phyloP scores from a whole-genome alignment of 2,329 filamentous ascomycete species.

The Pseudopyricularia javanii region DNA sequence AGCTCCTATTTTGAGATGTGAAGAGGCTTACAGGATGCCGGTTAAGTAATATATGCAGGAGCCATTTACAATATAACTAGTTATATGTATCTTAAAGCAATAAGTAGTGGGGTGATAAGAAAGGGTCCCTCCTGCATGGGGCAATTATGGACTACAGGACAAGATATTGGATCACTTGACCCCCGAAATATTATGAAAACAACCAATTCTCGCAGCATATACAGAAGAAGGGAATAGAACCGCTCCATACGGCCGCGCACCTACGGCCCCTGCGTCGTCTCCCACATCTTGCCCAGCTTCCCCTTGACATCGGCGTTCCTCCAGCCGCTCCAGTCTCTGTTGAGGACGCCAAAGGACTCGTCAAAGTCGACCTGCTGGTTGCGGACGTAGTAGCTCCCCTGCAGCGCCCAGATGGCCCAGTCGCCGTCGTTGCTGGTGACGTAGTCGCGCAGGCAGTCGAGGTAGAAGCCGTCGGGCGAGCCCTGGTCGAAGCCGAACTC shows the following conservation, averaged over 20 bases:
- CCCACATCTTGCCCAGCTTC: conserved; percentile 24
- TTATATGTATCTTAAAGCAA: neutral
- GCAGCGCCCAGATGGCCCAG: conserved; percentile 46
- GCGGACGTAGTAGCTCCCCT: conserved; percentile 47
- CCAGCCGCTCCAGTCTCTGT: conserved; percentile 23
- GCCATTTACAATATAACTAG: neutral
- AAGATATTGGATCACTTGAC: too few relatives aligned
- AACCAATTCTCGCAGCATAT: too few relatives aligned
- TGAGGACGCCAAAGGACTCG: conserved; percentile 34
- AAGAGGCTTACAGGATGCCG: too few relatives aligned
- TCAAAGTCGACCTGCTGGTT: conserved; percentile 34
- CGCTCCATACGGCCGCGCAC: neutral
- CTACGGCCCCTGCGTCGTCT: conserved; percentile 21
- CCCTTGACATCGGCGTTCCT: conserved; percentile 21
- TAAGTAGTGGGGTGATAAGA: neutral
- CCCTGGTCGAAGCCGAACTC: conserved; percentile 44
- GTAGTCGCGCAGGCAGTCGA: conserved; percentile 38
- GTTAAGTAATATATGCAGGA: neutral
- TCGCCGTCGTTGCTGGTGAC: conserved; percentile 44
- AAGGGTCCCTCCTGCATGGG: too few relatives aligned
- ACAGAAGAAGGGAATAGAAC: too few relatives aligned
- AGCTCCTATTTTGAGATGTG: conserved; percentile 28
- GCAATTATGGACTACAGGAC: neutral
- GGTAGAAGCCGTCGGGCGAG: conserved; percentile 32
- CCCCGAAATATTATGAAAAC: too few relatives aligned